Conservation (phyloP, 768 basidiomycete genomes). For the Russula ochroleuca region DNA sequence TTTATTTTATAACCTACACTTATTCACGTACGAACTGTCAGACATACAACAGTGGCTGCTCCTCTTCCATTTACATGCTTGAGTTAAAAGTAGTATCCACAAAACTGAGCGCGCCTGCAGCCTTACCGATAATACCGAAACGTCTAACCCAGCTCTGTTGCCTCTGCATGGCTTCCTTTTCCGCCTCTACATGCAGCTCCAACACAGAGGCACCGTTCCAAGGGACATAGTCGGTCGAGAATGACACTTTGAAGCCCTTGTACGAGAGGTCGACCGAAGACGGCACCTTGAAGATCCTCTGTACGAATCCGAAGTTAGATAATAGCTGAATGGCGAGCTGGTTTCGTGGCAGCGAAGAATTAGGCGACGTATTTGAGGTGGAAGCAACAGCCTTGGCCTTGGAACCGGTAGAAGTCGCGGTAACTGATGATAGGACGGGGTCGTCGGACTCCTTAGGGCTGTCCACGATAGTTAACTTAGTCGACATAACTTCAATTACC, state of each 20-base stretch:
- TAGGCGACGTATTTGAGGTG: not conserved
- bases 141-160: too few species aligned
- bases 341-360: not conserved
- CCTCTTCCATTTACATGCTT: too few species aligned
- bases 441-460: not conserved
- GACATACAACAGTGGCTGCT: too few species aligned
- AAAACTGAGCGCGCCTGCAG: too few species aligned
- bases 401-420: not conserved
- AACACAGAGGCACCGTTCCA: constrained; percentile 1
- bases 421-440: not conserved
- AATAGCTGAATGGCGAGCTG: constrained; percentile 14
- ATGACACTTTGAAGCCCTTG: constrained; percentile 16
- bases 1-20: too few species aligned
- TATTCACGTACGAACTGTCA: too few species aligned
- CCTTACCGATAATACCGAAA: too few species aligned
- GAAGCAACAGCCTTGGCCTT: not conserved
- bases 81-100: too few species aligned
- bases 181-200: too few species aligned
- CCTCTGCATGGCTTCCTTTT: too few species aligned
- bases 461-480: not conserved
- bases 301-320: constrained; percentile 21
- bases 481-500: not conserved
- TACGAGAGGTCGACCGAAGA: constrained; percentile 14
- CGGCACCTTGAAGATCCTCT: constrained; percentile 15
- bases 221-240: constrained; percentile 7